Conservation (phyloP, 2,329 filamentous ascomycete genomes). For the Alternaria infectoria region DNA sequence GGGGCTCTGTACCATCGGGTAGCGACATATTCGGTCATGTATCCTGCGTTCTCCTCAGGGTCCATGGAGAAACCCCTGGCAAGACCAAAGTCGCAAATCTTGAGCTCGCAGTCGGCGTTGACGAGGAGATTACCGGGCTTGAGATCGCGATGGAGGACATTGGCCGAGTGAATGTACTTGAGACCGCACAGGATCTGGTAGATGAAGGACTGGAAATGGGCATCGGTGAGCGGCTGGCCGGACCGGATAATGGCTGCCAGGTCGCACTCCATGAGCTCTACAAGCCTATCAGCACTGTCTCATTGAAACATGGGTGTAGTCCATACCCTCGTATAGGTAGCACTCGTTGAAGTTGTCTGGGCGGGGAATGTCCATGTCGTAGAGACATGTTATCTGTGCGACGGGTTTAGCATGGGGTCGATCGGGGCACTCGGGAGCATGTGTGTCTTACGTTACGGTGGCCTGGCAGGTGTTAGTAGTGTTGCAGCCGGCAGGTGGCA, state of each 20-base stretch:
- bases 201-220: slow-evolving; percentile 99
- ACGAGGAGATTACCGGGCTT: slow-evolving; percentile 97
- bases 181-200: slow-evolving; percentile 99
- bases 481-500: not conserved
- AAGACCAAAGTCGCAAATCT: slow-evolving; percentile 98
- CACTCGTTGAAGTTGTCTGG: slow-evolving; percentile 99
- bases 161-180: slow-evolving; percentile 99
- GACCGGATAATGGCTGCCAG: slow-evolving; percentile 97
- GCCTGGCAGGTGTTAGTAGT: slow-evolving; percentile 42
- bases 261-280: slow-evolving; percentile 99
- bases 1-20: slow-evolving; percentile 98
- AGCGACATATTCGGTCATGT: slow-evolving; percentile 99
- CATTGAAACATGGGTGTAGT: not conserved
- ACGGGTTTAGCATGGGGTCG: slow-evolving; percentile 46
- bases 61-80: slow-evolving; percentile 96
- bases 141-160: slow-evolving; percentile 93
- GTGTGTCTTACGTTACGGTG: slow-evolving; percentile 54
- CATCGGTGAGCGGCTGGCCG: slow-evolving; percentile 94
- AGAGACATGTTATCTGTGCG: slow-evolving; percentile 90
- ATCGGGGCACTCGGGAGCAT: slow-evolving; percentile 58
- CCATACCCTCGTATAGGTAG: slow-evolving; percentile 91
- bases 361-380: slow-evolving; percentile 98
- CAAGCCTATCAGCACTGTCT: slow-evolving; percentile 26
- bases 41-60: slow-evolving; percentile 96
- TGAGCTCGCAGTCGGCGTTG: slow-evolving; percentile 98